Evolutionary conservation across 495 filamentous ascomycete species (phyloP), one percentile per base, ranked within the genome.

Genomic region (Aspergillus indologenus): DNA sequence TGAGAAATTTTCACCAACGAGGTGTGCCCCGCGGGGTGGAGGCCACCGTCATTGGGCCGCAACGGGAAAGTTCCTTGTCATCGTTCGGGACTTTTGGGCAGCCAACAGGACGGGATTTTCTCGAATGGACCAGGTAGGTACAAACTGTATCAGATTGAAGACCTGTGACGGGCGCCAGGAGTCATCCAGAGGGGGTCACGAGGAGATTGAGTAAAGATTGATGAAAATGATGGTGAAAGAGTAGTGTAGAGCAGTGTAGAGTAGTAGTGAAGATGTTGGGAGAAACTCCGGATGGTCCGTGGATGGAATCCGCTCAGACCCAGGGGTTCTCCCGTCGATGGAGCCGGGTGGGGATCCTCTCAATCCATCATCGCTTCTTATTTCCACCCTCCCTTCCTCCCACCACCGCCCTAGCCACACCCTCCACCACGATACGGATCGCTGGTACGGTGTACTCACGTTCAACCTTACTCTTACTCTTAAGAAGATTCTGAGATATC

Each of bases 11-110:
- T 60, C 49, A 54, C 55, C 52, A 59, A 49, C 53, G 53, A 53
- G 56, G 55, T 20, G 20, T 43, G 61, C 55, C 50, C 48, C 20
- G 42, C 52, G 43, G 34, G 45, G 62, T 65, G 62, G 62, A 65
- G 58, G 62, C 58, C 26, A 61, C 56, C 42, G 44, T 58, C 45
- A 61, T 65, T 65, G 62, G 62, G 62, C 62, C 62, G 62, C 59
- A 64, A 64, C 45, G 45, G 14, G 22, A 29, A n/a, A n/a, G 40
- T 48, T 46, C 53, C 51, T 29, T 57, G 48, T 26, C 61, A 53
- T 56, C 40, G 21, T 59, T 44, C 57, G 56, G 59, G 47, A 52
- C 48, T 58, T 61, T 65, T 65, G 63, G 63, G 63, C 63, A 62
- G 53, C 60, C 34, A 64, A 54, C 45, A 57, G 29, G 19, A 57